Percentiles rank a stretch among this genome's conserved stretches.
Evolutionary conservation across 257 asterid species (phyloP).

Genomic region (Cynanchum wilfordii): DNA sequence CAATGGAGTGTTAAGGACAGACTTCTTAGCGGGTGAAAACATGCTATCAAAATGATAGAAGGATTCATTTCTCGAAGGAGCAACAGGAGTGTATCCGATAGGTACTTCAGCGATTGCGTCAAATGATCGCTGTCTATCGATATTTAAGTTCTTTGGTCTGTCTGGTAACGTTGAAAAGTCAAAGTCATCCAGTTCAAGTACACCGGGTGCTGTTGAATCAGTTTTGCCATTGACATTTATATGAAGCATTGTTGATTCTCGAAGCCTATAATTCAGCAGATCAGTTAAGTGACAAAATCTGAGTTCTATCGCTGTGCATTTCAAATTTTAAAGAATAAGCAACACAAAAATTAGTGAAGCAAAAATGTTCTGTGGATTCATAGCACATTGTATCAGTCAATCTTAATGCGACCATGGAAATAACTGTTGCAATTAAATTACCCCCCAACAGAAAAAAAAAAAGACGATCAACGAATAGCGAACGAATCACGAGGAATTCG

Average conservation of each 20-base stretch:
- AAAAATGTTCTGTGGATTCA: neutral
- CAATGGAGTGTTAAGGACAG: constrained; percentile 55
- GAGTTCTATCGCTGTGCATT: constrained; percentile 19
- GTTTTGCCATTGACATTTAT: constrained; percentile 29
- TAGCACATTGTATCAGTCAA: neutral
- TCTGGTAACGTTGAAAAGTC: constrained; percentile 49
- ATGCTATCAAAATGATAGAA: constrained; percentile 32
- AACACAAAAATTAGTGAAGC: neutral
- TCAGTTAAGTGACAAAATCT: neutral
- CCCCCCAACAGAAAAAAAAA: neutral
- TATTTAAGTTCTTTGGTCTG: constrained; percentile 43
- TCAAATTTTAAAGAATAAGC: constrained; percentile 12
- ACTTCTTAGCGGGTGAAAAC: constrained; percentile 48
- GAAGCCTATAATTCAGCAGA: constrained; percentile 2
- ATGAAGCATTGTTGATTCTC: constrained; percentile 52
- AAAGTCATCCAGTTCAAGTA: constrained; percentile 43
- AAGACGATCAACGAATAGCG: neutral
- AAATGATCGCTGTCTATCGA: constrained; percentile 59
- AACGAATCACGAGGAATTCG: neutral
- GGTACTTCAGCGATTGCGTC: constrained; percentile 57
- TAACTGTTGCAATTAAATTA: constrained; percentile 3
- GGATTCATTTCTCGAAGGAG: constrained; percentile 49
- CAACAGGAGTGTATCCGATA: constrained; percentile 44
- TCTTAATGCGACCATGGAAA: neutral
- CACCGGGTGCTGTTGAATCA: constrained; percentile 25